Base-by-base conservation (phyloP, 805 yeast species). In the Starmerella geochares region DNA sequence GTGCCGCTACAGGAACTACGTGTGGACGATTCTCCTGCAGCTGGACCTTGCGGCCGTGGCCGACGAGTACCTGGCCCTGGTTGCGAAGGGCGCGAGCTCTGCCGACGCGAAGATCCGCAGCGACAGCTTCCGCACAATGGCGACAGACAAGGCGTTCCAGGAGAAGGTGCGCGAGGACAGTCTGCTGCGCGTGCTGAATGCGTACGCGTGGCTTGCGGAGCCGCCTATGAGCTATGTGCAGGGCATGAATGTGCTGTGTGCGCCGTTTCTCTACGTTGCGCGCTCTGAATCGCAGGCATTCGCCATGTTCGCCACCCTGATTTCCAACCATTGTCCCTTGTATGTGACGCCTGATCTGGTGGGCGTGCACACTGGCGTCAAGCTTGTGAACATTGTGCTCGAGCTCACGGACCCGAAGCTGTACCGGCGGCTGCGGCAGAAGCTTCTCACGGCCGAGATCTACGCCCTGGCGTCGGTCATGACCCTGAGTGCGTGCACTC, bases 211-310 rank as follows among this genome's bases (percentile, higher is more conserved):
- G 55, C 52, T 2, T 66, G 78, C 63, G 65, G 74, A 48, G 24
- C 46, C 52, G 11, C 48, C 49, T 4, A 23, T 49, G 27, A 39
- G 54, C 33, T 60, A 61, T 40, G 95, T 87, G n/a, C 96, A 87
- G 62, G 96, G 96, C 2, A 78, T 88, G 82, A 87, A 87, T 62
- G 86, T 87, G 0, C 64, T 87, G 20, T 74, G 83, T 21, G 96
- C 95, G 0, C 95, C 96, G 1, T 76, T 87, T 49, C 74, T 86
- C 16, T 87, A 77, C 62, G 73, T 83, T 0, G 74, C 83, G 58
- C 79, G 80, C 37, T 77, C 86, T 31, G 96, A 87, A 62, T 87
- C 95, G 0, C 86, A 86, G 66, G 92, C 95, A 1, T 86, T 79
- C 62, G 77, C 83, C 10, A 53, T 88, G 31, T 78, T 86, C 57